phyloP scores from a whole-genome alignment of 805 yeast genomes.

The Saturnispora mendoncae region DNA sequence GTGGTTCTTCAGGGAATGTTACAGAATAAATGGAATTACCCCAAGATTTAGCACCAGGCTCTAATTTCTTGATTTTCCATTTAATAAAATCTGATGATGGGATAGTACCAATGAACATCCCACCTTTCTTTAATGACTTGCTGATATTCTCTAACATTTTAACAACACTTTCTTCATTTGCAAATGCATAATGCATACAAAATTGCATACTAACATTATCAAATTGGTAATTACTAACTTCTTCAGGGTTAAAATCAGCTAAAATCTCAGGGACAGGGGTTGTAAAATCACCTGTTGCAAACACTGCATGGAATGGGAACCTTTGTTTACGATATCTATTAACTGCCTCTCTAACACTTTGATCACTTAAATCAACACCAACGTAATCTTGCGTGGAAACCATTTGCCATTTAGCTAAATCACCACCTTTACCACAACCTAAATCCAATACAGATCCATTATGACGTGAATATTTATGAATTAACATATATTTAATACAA shows the following conservation, averaged over 20 bases:
- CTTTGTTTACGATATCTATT: conserved; percentile 53
- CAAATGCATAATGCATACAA: conserved; percentile 92
- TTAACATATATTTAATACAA: conserved; percentile 77
- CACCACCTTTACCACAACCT: conserved; percentile 99
- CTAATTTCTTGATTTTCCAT: conserved; percentile 49
- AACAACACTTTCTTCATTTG: conserved; percentile 70
- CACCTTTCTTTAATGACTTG: conserved; percentile 69
- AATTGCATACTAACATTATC: conserved; percentile 88
- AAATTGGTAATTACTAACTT: conserved; percentile 53
- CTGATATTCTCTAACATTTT: conserved; percentile 67
- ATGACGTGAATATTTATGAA: conserved; percentile 55
- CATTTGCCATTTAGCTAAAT: conserved; percentile 78
- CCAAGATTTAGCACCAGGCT: conserved; percentile 51
- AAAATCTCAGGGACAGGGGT: conserved; percentile 59
- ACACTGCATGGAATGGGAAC: conserved; percentile 44
- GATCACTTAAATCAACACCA: conserved; percentile 89
- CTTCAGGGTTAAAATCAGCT: conserved; percentile 52
- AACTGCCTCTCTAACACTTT: conserved; percentile 76
- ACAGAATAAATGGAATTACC: conserved; percentile 83
- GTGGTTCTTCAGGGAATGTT: conserved; percentile 69
- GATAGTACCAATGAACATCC: conserved; percentile 85
- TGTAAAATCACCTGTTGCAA: conserved; percentile 88
- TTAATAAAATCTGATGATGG: conserved; percentile 84
- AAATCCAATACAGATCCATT: conserved; percentile 64
- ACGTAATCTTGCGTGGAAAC: conserved; percentile 67